Conservation (phyloP, 2,329 filamentous ascomycete species). For the Exophiala mesophila region DNA sequence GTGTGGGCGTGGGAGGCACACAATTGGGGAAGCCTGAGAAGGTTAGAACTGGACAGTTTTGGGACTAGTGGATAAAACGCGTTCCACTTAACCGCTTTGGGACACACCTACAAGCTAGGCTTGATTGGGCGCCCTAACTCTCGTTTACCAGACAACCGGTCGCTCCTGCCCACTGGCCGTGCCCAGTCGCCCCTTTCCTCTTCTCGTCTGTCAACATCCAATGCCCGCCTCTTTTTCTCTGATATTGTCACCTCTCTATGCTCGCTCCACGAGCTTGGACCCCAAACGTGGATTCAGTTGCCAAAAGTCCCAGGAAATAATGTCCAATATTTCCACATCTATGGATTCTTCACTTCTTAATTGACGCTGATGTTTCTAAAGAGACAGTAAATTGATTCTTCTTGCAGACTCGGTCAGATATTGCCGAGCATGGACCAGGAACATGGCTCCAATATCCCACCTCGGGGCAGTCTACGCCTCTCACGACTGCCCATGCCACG, state of each 20-base stretch:
- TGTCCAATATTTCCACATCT: not conserved
- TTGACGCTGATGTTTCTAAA: not conserved
- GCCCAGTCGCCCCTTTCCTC: not conserved
- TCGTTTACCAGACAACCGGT: not conserved
- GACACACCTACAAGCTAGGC: not conserved
- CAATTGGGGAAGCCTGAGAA: too few species aligned
- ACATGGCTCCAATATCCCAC: conserved; percentile 13
- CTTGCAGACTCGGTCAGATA: not conserved
- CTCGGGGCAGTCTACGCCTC: conserved; percentile 20
- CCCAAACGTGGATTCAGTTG: not conserved
- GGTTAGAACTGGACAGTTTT: not conserved
- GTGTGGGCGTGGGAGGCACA: too few species aligned
- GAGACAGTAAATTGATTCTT: not conserved
- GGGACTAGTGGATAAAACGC: not conserved
- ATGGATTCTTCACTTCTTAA: not conserved
- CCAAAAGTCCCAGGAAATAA: not conserved
- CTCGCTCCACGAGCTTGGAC: not conserved
- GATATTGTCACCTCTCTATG: not conserved
- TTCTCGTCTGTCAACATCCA: not conserved
- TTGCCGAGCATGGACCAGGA: conserved; percentile 21
- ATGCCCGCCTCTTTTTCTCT: not conserved
- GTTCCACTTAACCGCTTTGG: not conserved
- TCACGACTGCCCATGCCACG: conserved; percentile 25
- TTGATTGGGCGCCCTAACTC: not conserved
- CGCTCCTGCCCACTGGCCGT: not conserved